Evolutionary conservation across 371 early-diverging fungal species (phyloP), one percentile per base, ranked within the genome.

Genomic region (Chytridium lagenaria): DNA sequence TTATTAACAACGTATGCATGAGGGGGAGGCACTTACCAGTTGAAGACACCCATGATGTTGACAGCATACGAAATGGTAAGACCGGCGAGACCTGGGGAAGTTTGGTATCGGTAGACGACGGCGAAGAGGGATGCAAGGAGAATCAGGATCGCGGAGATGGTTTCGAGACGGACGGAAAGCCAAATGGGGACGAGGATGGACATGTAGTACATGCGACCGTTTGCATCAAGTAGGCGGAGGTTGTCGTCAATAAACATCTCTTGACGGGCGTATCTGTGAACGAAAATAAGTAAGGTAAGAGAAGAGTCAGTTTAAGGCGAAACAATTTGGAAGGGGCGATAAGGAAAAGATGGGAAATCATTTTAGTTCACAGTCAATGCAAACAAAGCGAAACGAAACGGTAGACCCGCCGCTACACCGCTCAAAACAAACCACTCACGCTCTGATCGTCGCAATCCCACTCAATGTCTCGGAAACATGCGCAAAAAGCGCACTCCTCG

Each of bases 1-100:
- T 15, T 22, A 49, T 49, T 15, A 49, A 49, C 49, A 10, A 22
- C 10, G 10, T 49, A 49, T 10, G 10, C 15, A 10, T 49, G 49
- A 22, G 22, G 49, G 22, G 22, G 49, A 22, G 49, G 22, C 49
- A 49, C n/a, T n/a, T n/a, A 61, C 61, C 61, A 61, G 3, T 70
- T 66, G 36, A 73, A 65, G 10, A 89, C 86, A 65, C 90, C 88
- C 0, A 94, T 94, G 1, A 92, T 86, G 15, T 75, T 85, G 59
- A 95, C 76, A 0, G 95, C 92, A 79, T 94, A 95, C 1, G 94
- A 88, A 16, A 97, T 80, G 0, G 93, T 83, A 66, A 97, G 79
- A 31, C 95, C 98, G 34, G 93, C 91, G 26, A 94, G 73, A 40
- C 91, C 63, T 87, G 75, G 1, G 67, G 68, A 51, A 12, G 31